A percentile compares a stretch with the other conserved stretches of the same genome.
Conservation (phyloP, 352 stramenopile species). For the Pythium phragmitis region DNA sequence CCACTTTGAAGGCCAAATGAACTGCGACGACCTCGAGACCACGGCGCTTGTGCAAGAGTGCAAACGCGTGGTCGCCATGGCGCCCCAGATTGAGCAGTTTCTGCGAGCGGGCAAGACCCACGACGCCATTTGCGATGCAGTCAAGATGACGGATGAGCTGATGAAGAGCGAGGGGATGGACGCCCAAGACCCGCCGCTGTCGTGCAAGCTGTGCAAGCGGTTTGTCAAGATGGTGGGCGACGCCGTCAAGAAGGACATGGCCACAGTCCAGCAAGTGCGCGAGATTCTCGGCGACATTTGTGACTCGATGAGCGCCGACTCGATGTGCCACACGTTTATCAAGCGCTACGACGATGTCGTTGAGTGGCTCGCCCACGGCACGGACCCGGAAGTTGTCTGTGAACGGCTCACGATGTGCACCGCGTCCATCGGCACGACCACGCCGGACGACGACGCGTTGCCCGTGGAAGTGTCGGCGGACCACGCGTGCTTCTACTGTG, state of each 20-base stretch:
- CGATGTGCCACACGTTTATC: constrained; percentile 78
- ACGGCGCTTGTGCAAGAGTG: constrained; percentile 41
- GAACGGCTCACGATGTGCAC: constrained; percentile 59
- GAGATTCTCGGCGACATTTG: constrained; percentile 78
- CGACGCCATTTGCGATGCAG: constrained; percentile 51
- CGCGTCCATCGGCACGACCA: too few species aligned
- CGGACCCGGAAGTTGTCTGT: constrained; percentile 61
- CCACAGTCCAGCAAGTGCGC: constrained; percentile 63
- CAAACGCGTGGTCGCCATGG: constrained; percentile 37
- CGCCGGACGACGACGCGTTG: too few species aligned
- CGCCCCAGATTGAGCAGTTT: constrained; percentile 45
- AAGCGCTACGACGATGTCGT: constrained; percentile 79
- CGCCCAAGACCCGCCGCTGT: constrained; percentile 30
- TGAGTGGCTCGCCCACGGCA: constrained; percentile 72
- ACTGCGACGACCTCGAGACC: constrained; percentile 47
- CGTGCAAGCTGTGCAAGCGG: constrained; percentile 72
- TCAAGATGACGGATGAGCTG: constrained; percentile 14
- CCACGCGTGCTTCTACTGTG: constrained; percentile 52
- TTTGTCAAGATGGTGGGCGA: constrained; percentile 76
- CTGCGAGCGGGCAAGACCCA: constrained; percentile 39
- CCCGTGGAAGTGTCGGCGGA: not conserved
- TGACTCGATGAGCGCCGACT: constrained; percentile 63
- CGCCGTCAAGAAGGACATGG: constrained; percentile 53
- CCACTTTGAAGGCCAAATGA: constrained; percentile 41
- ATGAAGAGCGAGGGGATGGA: constrained; percentile 21